Base-by-base conservation (phyloP, 805 yeast species). In the Candida saitoana region DNA sequence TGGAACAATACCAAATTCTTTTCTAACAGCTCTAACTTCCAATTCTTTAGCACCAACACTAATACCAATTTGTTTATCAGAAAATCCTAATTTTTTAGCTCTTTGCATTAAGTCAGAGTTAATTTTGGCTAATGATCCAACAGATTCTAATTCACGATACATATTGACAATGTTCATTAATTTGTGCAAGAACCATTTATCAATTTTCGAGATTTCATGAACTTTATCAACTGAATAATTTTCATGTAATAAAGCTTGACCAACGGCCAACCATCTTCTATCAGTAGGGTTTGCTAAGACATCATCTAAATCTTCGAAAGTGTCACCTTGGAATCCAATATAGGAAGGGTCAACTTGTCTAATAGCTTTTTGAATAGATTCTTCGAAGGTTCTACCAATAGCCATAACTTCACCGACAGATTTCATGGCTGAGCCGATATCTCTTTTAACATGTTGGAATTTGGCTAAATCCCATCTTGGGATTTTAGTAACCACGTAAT, bases 371-470 rank as follows among this genome's bases (percentile, higher is more conserved):
- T 93, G 97, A 76, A 91, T 84, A 27, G 96, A 85, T 71, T 91
- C 99, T 73, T 91, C 99, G 62, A 91, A 91, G 50, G 82, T 91
- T 71, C 99, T 84, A 60, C 99, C 99, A 60, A 91, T 93, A 36
- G 96, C 95, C 99, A 91, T 91, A 45, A 91, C 99, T 69, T 91
- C 99, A 65, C 99, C 99, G 42, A 91, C 99, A 45, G 97, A 90
- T 68, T 91, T 91, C 99, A 91, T 91, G 34, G 97, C 82, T 7
- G 96, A 87, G 37, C 96, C 96, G 60, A 91, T 85, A 48, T 84
- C 88, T 65, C 96, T 80, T 64, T 87, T 86, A 49, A 91, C 99
- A 59, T 88, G 95, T 63, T 86, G 95, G 74, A 91, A 93, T 76
- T 91, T 91, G 53, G 93, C 67, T 65, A 91, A 74, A 74, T 91